A percentile compares a stretch with the other conserved stretches of the same genome.
Evolutionary conservation across 176 grass and related monocot species (phyloP).

Genomic region (Paspalum vaginatum): DNA sequence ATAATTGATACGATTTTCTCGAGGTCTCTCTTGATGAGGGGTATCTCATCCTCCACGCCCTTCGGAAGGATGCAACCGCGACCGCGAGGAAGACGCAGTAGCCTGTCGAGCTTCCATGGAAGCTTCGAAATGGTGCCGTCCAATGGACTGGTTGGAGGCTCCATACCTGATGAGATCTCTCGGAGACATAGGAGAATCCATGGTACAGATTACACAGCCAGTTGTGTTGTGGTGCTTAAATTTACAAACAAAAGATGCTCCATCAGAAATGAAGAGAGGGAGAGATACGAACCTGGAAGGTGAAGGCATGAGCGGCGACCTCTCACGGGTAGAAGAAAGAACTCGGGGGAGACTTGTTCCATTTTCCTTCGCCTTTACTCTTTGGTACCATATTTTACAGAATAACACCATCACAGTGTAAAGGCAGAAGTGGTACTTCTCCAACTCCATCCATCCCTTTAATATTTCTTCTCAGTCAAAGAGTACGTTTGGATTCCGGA

Average conservation of each 20-base stretch:
- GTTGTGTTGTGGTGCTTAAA: no score
- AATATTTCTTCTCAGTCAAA: no score
- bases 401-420: no score
- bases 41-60: neutral
- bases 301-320: neutral
- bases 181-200: neutral
- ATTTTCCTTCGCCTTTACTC: neutral
- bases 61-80: conserved; percentile 8
- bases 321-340: neutral
- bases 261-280: neutral
- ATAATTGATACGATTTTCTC: neutral
- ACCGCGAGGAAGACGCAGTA: neutral
- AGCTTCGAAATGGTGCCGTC: conserved; percentile 7
- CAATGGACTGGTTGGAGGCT: neutral
- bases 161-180: conserved; percentile 17
- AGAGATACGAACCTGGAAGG: neutral
- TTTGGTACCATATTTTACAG: no score
- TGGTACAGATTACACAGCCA: neutral
- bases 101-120: neutral
- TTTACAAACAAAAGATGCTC: neutral
- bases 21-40: conserved; percentile 24
- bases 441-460: no score
- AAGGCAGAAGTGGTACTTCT: no score
- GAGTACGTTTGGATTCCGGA: no score
- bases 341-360: neutral